A percentile compares a stretch with the other conserved stretches of the same genome.
These are phyloP conservation scores for Leccinum obscurum DNA, from an alignment of 768 basidiomycete species.

Conservation along the genomic window DNA sequence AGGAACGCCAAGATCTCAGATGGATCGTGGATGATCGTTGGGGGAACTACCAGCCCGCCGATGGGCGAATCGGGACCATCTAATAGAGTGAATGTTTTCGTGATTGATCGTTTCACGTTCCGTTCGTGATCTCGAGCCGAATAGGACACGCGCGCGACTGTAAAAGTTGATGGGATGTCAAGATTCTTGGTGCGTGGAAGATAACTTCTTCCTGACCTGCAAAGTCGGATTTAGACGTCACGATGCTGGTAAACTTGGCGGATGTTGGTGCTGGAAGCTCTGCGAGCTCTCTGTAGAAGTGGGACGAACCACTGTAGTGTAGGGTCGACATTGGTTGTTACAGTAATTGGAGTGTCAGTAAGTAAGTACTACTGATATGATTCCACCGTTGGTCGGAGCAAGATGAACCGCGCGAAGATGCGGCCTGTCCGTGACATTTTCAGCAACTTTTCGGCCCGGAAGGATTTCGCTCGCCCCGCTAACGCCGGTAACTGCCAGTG, in stretches of 20 bases:
- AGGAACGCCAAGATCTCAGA: constrained; percentile 41
- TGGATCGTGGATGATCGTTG: constrained; percentile 19
- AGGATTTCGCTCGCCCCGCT: too few relatives aligned
- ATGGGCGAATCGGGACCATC: constrained; percentile 10
- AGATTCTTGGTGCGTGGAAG: neutral
- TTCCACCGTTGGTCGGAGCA: too few relatives aligned
- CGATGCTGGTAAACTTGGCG: constrained; percentile 32
- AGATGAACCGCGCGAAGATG: too few relatives aligned
- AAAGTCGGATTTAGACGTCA: constrained; percentile 3
- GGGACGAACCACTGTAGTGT: neutral
- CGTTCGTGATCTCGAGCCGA: constrained; percentile 50
- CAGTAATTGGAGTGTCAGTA: too few relatives aligned
- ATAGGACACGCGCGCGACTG: constrained; percentile 47
- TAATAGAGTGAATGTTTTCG: constrained; percentile 38
- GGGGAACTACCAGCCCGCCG: constrained; percentile 15
- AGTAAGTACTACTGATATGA: too few relatives aligned
- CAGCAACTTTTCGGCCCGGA: too few relatives aligned
- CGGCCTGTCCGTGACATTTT: too few relatives aligned
- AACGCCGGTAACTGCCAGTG: too few relatives aligned
- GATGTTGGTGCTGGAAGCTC: constrained; percentile 41
- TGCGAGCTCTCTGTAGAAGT: constrained; percentile 9
- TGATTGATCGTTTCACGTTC: constrained; percentile 47
- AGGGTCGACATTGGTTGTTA: neutral
- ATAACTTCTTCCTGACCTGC: constrained; percentile 11
- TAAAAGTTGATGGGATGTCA: too few relatives aligned